phyloP scores from a whole-genome alignment of 345 rosid genomes.

The Brassica nigra region DNA sequence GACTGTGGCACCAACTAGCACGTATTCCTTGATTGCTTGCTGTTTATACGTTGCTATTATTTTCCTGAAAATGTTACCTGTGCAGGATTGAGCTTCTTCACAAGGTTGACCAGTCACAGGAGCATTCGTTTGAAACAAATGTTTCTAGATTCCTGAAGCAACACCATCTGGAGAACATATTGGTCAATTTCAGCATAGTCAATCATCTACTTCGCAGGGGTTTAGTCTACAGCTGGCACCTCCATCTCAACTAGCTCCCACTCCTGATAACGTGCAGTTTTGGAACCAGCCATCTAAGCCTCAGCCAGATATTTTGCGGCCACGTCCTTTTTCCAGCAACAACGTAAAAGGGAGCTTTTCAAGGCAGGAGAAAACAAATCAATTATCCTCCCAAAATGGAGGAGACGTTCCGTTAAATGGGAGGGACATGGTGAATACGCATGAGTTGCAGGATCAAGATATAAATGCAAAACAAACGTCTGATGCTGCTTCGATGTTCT shows the following conservation, averaged over 20 bases:
- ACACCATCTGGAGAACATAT: conserved; percentile 56
- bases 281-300: conserved; percentile 45
- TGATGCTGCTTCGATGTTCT: conserved; percentile 32
- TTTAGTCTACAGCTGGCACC: conserved; percentile 80
- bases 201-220: conserved; percentile 66
- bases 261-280: conserved; percentile 40
- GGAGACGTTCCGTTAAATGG: conserved; percentile 43
- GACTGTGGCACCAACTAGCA: background rate
- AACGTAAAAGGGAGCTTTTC: conserved; percentile 46
- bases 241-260: conserved; percentile 64
- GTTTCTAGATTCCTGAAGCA: conserved; percentile 52
- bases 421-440: conserved; percentile 34
- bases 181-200: conserved; percentile 56
- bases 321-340: conserved; percentile 42
- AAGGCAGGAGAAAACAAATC: conserved; percentile 43
- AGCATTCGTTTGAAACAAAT: conserved; percentile 47
- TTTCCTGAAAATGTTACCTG: conserved; percentile 5
- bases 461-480: conserved; percentile 44
- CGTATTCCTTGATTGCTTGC: background rate
- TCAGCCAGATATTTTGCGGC: conserved; percentile 41
- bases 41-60: background rate
- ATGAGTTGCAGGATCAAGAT: conserved; percentile 42
- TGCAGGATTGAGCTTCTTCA: conserved; percentile 88
- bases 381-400: conserved; percentile 37
- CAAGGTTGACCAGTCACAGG: conserved; percentile 74